Base-by-base conservation (phyloP, 192 early-diverging fungal species). In the Podila horticola region DNA sequence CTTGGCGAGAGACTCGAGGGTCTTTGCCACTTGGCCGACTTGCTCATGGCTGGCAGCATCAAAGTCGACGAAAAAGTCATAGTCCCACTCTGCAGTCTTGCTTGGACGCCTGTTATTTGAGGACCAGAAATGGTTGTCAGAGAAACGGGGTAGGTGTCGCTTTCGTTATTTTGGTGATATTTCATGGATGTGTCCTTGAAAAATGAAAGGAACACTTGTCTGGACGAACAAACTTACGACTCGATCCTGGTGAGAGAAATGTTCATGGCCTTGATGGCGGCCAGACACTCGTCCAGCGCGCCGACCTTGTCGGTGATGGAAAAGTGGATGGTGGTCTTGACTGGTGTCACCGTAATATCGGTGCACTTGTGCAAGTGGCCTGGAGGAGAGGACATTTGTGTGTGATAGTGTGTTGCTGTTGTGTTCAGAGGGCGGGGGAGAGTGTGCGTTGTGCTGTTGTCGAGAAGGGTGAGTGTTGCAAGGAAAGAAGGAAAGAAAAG, bases 31-130 rank as follows among this genome's bases (percentile, higher is more conserved):
- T 17, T 76, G 36, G 26, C 82, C 58, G 13, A 97, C 89, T 41
- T 94, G 87, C 45, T 87, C 81, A 64, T 84, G 71, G 71, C 74
- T 79, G 28, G 64, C 65, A 3, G 95, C 92, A n/a, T 90, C 85
- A 73, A 98, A 96, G 79, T 98, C 97, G 34, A 98, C 89, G 83
- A 92, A 97, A 84, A 98, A 96, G 74, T 98, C 95, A 83, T 98
- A 98, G 59, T 93, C 87, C 48, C 90, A 92, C 22, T 91, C 91
- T 20, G 84, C 81, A 0, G 90, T 92, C 69, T 87, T 91, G 82
- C 92, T 92, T 28, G 97, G 95, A 11, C 97, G 94, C 31, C 89
- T 90, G 41, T 6, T 11, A 33, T n/a, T 52, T 17, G 50, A 52
- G 50, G 20, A 52, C 50, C 19, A 22, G n/a, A 7, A n/a, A 52